Evolutionary conservation across 106 monocot species (phyloP), one percentile per base, ranked within the genome.

Genomic region (Agapanthus africanus): DNA sequence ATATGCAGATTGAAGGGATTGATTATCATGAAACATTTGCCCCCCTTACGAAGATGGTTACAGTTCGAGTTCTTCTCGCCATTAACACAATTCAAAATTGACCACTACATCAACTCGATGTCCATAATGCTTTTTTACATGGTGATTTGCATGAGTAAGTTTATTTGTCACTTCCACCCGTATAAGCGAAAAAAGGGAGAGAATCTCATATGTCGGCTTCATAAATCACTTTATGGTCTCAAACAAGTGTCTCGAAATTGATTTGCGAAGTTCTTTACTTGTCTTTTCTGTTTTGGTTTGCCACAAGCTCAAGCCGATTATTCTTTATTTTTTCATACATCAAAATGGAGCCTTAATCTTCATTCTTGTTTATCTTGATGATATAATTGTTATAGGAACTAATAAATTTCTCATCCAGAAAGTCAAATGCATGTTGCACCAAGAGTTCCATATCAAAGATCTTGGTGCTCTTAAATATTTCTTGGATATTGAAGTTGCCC

Each of bases 381-480:
- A 54, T 15, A 7, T 54, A 21, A 54, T 54, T 5, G 16, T 54
- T 21, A n/a, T 21, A 54, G 54, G 54, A 14, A 14, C 15, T 54
- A 54, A 21, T 54, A 10, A 4, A 10, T n/a, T 21, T n/a, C 5
- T 4, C 54, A 16, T 54, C n/a, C 4, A 54, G 4, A 14, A 10
- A n/a, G 4, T 54, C 54, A 46, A 47, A 28, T 11, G 11, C 8
- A 42, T 27, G 13, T 27, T 67, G 26, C 11, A 27, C 16, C 5
- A 5, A 6, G 11, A 52, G 21, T 69, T 68, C 33, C 38, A 68
- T 8, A n/a, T 68, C 7, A 68, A 50, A 21, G 25, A 50, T 33
- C 68, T 50, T 32, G 68, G 46, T 13, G 8, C 19, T 26, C 49
- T 68, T n/a, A 68, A 68, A 26, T 52, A 69, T 34, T 69, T 52